Percentiles rank a stretch among this genome's conserved stretches.
Conservation (phyloP, 2,329 filamentous ascomycete genomes). For the Paramyrothecium sp. region DNA sequence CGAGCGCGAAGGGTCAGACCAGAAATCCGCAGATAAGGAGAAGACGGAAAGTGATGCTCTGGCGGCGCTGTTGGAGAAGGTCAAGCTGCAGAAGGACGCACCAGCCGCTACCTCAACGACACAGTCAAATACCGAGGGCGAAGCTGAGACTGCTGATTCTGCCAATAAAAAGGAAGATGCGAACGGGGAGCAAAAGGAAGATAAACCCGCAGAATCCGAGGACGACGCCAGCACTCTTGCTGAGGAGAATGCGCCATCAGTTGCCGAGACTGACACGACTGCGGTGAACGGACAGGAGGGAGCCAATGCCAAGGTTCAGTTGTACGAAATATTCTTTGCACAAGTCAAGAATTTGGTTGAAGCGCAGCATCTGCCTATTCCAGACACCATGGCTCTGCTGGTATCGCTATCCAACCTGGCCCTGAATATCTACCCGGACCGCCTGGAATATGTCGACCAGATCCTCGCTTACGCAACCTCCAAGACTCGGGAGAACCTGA, state of each 20-base stretch:
- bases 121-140: slow-evolving; percentile 15
- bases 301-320: slow-evolving; percentile 68
- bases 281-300: slow-evolving; percentile 44
- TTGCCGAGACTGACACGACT: slow-evolving; percentile 46
- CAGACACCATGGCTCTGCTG: slow-evolving; percentile 89
- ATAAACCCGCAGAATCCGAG: slow-evolving; percentile 28
- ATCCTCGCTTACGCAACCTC: slow-evolving; percentile 83
- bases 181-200: slow-evolving; percentile 29
- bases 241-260: slow-evolving; percentile 33
- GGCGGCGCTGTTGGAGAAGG: slow-evolving; percentile 71
- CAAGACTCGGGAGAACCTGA: slow-evolving; percentile 85
- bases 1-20: slow-evolving; percentile 77
- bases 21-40: slow-evolving; percentile 67
- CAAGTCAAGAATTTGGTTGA: slow-evolving; percentile 94
- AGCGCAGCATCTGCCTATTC: slow-evolving; percentile 85
- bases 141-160: background rate
- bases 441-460: slow-evolving; percentile 93
- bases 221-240: slow-evolving; percentile 27
- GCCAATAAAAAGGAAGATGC: slow-evolving; percentile 28
- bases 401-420: slow-evolving; percentile 94
- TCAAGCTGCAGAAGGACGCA: slow-evolving; percentile 64
- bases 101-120: slow-evolving; percentile 9
- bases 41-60: slow-evolving; percentile 85
- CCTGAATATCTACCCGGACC: slow-evolving; percentile 91
- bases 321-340: slow-evolving; percentile 97